These are phyloP conservation scores for Beta corolliflora DNA, from an alignment of 179 eudicot genomes.

Conservation along the genomic window DNA sequence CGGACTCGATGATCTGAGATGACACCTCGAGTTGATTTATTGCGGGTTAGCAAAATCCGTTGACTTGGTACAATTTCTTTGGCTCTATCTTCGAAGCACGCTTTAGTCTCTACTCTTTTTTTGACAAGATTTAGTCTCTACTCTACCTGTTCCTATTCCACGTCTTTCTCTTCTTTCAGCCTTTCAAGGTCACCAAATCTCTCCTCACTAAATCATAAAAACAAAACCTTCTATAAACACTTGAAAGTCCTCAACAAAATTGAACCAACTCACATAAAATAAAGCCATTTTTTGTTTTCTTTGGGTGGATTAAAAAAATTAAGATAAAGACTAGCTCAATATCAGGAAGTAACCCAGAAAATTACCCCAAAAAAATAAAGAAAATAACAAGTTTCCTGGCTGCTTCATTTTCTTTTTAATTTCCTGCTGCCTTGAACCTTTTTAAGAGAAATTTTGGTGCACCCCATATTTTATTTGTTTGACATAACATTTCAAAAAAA, in stretches of 20 bases:
- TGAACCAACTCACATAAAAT: neutral
- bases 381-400: conserved; percentile 13
- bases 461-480: neutral
- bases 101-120: neutral
- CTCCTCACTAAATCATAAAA: too few relatives aligned
- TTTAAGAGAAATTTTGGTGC: neutral
- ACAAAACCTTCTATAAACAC: neutral
- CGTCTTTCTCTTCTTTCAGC: neutral
- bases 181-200: neutral
- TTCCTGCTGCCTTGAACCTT: neutral
- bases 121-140: neutral
- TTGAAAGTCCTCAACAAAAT: neutral
- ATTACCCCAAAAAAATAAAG: neutral
- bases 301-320: neutral
- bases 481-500: neutral
- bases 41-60: conserved; percentile 6
- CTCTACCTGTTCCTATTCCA: conserved; percentile 17
- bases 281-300: neutral
- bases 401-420: conserved; percentile 4
- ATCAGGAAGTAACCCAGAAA: conserved; percentile 3
- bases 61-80: conserved; percentile 10
- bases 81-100: too few relatives aligned
- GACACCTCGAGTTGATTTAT: too few relatives aligned
- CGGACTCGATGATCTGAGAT: too few relatives aligned
- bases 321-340: neutral